These are phyloP conservation scores for Tylopilus balloui DNA, from an alignment of 768 basidiomycete genomes.

Conservation along the genomic window DNA sequence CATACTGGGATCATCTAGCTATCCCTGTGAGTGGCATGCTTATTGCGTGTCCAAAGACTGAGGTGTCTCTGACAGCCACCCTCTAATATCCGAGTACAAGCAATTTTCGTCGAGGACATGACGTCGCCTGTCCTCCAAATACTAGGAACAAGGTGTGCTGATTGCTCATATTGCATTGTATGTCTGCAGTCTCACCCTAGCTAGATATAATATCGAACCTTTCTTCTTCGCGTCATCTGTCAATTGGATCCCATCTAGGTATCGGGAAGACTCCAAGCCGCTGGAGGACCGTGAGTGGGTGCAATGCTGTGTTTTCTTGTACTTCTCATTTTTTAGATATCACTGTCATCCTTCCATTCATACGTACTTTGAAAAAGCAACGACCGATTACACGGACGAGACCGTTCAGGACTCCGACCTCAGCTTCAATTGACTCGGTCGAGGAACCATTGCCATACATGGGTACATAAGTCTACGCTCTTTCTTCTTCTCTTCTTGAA, in stretches of 20 bases:
- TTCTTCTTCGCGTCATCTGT: constrained; percentile 42
- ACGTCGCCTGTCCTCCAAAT: constrained; percentile 35
- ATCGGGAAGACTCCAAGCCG: constrained; percentile 34
- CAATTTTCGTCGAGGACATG: constrained; percentile 38
- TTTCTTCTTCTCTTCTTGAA: not conserved
- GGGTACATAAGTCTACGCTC: constrained; percentile 5
- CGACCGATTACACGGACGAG: constrained; percentile 18
- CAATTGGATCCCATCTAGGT: constrained; percentile 41
- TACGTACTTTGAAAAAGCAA: constrained; percentile 33
- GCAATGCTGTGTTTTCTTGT: not conserved
- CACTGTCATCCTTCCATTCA: constrained; percentile 39
- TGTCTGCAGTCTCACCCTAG: not conserved
- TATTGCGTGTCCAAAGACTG: not conserved
- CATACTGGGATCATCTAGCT: constrained; percentile 29
- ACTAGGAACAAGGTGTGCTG: constrained; percentile 35
- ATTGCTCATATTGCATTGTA: too few species aligned
- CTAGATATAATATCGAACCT: constrained; percentile 40
- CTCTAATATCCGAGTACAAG: constrained; percentile 29
- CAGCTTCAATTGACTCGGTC: not conserved
- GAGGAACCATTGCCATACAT: constrained; percentile 8
- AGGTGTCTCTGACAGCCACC: constrained; percentile 20
- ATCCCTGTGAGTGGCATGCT: constrained; percentile 20
- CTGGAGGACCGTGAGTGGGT: constrained; percentile 37
- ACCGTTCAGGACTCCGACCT: constrained; percentile 17
- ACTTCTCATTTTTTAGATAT: constrained; percentile 33